Conservation (phyloP, 2,329 filamentous ascomycete genomes). For the Ceratocystis lukuohia region DNA sequence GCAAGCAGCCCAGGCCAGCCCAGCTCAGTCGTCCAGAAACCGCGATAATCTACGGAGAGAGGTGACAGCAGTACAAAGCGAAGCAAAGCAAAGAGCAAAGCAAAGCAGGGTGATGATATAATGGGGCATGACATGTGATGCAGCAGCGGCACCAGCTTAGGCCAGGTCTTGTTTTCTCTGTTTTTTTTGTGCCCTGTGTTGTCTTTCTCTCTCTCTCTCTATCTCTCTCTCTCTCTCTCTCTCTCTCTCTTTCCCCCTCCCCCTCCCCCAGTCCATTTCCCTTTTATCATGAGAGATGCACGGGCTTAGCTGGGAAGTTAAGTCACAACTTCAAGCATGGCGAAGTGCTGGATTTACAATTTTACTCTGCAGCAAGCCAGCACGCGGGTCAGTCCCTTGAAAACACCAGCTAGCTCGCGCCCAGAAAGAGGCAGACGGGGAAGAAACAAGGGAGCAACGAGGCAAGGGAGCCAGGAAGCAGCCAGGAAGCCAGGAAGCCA, state of each 20-base stretch:
- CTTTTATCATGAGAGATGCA: neutral
- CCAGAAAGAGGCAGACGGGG: too few relatives aligned
- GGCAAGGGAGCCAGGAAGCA: too few relatives aligned
- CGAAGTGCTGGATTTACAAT: too few relatives aligned
- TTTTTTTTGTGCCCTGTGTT: too few relatives aligned
- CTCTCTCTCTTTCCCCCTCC: neutral
- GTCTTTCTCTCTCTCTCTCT: neutral
- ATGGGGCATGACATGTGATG: constrained; percentile 1
- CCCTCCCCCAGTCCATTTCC: neutral
- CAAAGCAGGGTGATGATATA: neutral
- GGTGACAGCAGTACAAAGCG: neutral
- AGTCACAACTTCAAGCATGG: neutral
- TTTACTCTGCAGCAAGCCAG: too few relatives aligned
- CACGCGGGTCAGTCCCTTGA: too few relatives aligned
- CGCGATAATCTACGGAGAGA: neutral
- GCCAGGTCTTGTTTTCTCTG: neutral
- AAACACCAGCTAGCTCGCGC: too few relatives aligned
- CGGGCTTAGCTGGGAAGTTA: neutral
- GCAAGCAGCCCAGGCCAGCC: neutral
- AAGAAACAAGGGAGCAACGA: too few relatives aligned
- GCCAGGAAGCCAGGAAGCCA: too few relatives aligned
- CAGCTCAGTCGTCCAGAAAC: neutral
- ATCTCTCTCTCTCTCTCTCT: neutral
- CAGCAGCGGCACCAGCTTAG: neutral
- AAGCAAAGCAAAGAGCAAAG: neutral